Base-by-base conservation (phyloP, 2,329 filamentous ascomycete species). In the Fonsecaea nubica region DNA sequence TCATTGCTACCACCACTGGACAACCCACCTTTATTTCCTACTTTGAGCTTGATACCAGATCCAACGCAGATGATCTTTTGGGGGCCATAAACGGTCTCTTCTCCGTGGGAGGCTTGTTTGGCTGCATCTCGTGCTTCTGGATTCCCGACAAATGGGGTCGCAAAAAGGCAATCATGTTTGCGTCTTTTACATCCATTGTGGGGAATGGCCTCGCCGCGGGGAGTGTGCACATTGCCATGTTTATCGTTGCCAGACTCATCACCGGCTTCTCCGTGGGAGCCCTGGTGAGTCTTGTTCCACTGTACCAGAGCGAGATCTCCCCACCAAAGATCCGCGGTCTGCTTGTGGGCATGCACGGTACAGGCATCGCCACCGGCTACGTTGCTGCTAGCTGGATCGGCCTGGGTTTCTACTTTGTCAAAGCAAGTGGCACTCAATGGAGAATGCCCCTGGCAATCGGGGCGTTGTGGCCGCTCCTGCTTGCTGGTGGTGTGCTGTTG, bases 1-100 rank as follows among this genome's bases (percentile, higher is more conserved):
- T 77, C 54, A 80, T 83, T 40, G 76, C 77, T 7, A 80, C 78
- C 3, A 82, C 80, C 2, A 76, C 82, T 58, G 81, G 80, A 1
- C 80, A 83, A 63, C 79, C 80, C 9, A 57, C 63, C 5, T 66
- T 60, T 25, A 8, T 61, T 1, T 18, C 45, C 15, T 84, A 80
- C 74, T 84, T 85, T 70, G 68, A 80, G 40, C 77, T 85, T 13
- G 58, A 62, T 25, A 61, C 48, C 12, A 30, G 63, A 8, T 56
- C 45, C 25, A 50, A 60, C 18, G n/a, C 33, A 0, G 82, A 82
- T 0, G 75, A 79, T 4, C 78, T 78, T 6, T 82, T 84, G 33
- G 58, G 63, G 18, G 30, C 58, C 10, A 66, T 62, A 33, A 66
- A 62, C 35, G 63, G 63, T 3, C 18, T 62, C 7, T 66, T 55